phyloP scores from a whole-genome alignment of 139 green algal genomes.

The Volvox africanus region DNA sequence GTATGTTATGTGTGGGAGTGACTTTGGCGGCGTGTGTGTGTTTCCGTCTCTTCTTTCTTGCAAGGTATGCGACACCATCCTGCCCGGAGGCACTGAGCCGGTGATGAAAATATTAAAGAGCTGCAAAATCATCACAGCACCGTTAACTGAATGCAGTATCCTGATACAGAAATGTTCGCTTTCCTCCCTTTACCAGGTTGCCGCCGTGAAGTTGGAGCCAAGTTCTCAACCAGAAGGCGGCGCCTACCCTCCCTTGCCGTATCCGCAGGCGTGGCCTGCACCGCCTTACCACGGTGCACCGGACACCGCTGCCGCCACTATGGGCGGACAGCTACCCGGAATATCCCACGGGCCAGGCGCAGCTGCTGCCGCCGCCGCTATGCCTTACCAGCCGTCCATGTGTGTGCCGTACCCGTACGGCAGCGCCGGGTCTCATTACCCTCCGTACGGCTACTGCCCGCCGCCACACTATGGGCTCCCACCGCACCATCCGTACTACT shows the following conservation, averaged over 20 bases:
- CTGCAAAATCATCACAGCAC: too few species aligned
- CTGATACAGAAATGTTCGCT: background rate
- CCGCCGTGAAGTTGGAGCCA: background rate
- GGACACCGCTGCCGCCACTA: background rate
- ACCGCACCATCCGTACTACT: constrained; percentile 18
- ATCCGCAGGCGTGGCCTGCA: background rate
- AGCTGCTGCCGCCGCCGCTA: background rate
- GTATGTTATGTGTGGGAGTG: too few species aligned
- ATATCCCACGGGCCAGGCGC: background rate
- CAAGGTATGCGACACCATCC: too few species aligned
- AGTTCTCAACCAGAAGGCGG: background rate
- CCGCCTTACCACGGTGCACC: background rate
- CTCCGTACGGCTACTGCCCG: constrained; percentile 18
- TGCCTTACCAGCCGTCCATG: background rate
- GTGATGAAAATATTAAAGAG: too few species aligned
- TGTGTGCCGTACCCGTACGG: background rate
- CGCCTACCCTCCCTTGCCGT: background rate
- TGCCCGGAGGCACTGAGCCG: too few species aligned
- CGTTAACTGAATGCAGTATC: too few species aligned
- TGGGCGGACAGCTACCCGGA: background rate
- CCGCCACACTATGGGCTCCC: background rate
- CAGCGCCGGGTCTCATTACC: background rate
- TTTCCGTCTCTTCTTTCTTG: too few species aligned
- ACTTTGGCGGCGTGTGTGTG: too few species aligned
- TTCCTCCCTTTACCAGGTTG: background rate